Conservation (phyloP, 495 filamentous ascomycete genomes). For the Penicillium simplicissimum region DNA sequence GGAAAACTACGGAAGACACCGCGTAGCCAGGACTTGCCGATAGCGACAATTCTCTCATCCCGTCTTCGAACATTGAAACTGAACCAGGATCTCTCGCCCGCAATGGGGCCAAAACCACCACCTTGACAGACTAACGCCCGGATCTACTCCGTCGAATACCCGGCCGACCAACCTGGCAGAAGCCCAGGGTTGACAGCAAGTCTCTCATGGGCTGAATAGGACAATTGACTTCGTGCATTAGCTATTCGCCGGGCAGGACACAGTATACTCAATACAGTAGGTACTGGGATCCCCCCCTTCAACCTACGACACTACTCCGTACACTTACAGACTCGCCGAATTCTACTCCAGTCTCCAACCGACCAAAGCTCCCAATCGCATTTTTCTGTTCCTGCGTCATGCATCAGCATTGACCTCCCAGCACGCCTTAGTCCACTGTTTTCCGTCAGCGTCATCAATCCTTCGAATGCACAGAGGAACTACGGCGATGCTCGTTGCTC, state of each 20-base stretch:
- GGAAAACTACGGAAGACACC: not conserved
- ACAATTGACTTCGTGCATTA: not conserved
- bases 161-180: no score
- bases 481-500: not conserved
- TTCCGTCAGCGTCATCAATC: not conserved
- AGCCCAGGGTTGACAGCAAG: not conserved
- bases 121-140: not conserved
- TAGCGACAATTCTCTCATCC: not conserved
- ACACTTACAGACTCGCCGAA: not conserved
- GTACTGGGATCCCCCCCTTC: not conserved
- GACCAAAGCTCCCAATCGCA: not conserved
- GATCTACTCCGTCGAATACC: no score
- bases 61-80: not conserved
- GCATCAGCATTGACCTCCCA: not conserved
- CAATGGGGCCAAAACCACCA: not conserved
- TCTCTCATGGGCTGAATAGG: not conserved
- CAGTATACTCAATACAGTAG: not conserved
- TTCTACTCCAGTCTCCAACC: not conserved
- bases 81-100: not conserved
- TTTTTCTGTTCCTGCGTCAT: not conserved
- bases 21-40: not conserved
- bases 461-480: not conserved
- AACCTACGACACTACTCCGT: not conserved
- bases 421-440: not conserved
- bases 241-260: not conserved